Evolutionary conservation across 2,329 filamentous ascomycete species (phyloP).

Genomic region (Xylariales sp.): DNA sequence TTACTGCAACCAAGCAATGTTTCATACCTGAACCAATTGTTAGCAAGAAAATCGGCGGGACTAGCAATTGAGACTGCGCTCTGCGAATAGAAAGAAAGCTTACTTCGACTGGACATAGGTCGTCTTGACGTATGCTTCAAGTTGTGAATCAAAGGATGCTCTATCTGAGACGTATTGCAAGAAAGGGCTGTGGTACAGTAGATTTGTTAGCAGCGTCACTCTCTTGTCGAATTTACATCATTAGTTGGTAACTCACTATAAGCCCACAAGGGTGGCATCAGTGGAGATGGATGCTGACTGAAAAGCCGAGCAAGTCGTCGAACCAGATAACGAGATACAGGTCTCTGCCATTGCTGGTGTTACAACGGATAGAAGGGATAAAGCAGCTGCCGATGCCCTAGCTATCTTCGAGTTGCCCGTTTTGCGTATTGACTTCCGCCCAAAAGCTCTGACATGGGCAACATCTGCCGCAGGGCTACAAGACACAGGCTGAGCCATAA

Average conservation of each 20-base stretch:
- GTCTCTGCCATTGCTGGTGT: conserved; percentile 17
- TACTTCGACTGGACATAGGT: conserved; percentile 77
- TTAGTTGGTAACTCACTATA: conserved; percentile 20
- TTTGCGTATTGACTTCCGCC: neutral
- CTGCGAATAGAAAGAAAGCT: too few relatives aligned
- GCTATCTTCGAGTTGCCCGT: conserved; percentile 11
- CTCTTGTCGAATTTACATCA: conserved; percentile 4
- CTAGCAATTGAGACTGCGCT: too few relatives aligned
- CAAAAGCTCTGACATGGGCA: neutral
- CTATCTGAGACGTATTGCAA: conserved; percentile 74
- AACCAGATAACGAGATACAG: conserved; percentile 31
- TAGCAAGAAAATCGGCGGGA: too few relatives aligned
- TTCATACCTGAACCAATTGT: conserved; percentile 81
- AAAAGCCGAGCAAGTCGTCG: conserved; percentile 31
- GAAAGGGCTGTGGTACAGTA: conserved; percentile 73
- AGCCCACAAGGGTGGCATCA: conserved; percentile 19
- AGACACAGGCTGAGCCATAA: conserved; percentile 3
- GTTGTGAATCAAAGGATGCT: conserved; percentile 70
- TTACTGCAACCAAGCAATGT: conserved; percentile 73
- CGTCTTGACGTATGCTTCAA: conserved; percentile 69
- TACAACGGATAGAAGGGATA: conserved; percentile 16
- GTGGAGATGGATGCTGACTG: conserved; percentile 31
- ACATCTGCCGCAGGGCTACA: neutral
- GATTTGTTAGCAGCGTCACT: conserved; percentile 7
- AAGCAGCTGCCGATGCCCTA: conserved; percentile 11